Percentiles rank a stretch among this genome's conserved stretches.
Conservation (phyloP, 495 filamentous ascomycete species). For the Penicillium canariense region DNA sequence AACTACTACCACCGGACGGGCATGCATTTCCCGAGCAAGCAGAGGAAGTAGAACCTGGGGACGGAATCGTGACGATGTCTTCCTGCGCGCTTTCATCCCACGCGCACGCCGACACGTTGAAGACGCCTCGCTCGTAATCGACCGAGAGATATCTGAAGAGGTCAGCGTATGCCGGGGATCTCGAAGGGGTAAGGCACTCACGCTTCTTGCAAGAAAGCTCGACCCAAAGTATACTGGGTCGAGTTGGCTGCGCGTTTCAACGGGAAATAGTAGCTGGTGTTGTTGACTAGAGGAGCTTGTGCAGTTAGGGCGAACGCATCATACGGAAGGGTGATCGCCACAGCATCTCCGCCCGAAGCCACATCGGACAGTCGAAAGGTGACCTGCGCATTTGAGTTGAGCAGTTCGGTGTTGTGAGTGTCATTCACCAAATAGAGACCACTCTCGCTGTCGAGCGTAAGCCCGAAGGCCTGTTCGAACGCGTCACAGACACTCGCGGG, state of each 20-base stretch:
- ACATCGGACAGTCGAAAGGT: constrained; percentile 57
- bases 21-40: constrained; percentile 7
- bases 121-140: constrained; percentile 61
- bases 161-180: neutral
- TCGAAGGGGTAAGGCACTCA: constrained; percentile 6
- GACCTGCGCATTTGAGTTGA: constrained; percentile 43
- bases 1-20: constrained; percentile 1
- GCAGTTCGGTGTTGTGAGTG: constrained; percentile 46
- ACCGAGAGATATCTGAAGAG: constrained; percentile 52
- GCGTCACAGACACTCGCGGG: constrained; percentile 57
- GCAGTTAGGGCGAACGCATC: constrained; percentile 61
- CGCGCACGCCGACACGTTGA: constrained; percentile 32
- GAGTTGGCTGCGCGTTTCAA: constrained; percentile 50
- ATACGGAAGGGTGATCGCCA: constrained; percentile 63
- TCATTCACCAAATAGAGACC: constrained; percentile 37
- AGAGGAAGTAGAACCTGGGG: constrained; percentile 7
- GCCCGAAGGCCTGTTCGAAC: constrained; percentile 58
- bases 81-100: constrained; percentile 16
- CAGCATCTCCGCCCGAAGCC: constrained; percentile 38
- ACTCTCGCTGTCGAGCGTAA: constrained; percentile 44
- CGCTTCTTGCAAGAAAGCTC: constrained; percentile 67
- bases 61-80: constrained; percentile 15
- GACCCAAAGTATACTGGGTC: constrained; percentile 63
- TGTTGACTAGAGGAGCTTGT: constrained; percentile 50
- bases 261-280: constrained; percentile 57